These are phyloP conservation scores for Clathrospora elynae DNA, from an alignment of 2,329 filamentous ascomycete species.

Conservation along the genomic window DNA sequence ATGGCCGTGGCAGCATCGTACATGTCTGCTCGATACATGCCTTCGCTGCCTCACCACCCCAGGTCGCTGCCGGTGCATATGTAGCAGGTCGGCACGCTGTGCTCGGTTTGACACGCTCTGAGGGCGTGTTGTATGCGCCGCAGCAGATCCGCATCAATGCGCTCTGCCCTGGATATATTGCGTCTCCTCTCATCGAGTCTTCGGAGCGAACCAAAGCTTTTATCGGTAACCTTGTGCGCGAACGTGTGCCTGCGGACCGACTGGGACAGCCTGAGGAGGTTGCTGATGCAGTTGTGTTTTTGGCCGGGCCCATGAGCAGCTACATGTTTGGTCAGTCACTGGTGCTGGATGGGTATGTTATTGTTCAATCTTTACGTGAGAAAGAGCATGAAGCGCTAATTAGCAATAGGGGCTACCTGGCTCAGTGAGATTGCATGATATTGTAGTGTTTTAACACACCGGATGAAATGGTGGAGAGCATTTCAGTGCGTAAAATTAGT, in stretches of 20 bases:
- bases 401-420: slow-evolving; percentile 4
- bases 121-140: slow-evolving; percentile 57
- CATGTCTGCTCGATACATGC: slow-evolving; percentile 59
- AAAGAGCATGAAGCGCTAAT: slow-evolving; percentile 3
- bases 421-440: slow-evolving; percentile 5
- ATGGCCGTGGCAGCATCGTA: slow-evolving; percentile 55
- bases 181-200: slow-evolving; percentile 42
- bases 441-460: not conserved
- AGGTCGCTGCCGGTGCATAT: slow-evolving; percentile 50
- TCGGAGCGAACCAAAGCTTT: slow-evolving; percentile 14
- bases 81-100: slow-evolving; percentile 58
- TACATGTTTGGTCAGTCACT: slow-evolving; percentile 18
- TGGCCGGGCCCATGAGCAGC: slow-evolving; percentile 16
- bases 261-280: slow-evolving; percentile 16
- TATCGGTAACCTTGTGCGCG: slow-evolving; percentile 11
- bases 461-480: not conserved
- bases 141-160: slow-evolving; percentile 61
- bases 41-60: slow-evolving; percentile 43
- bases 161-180: slow-evolving; percentile 57
- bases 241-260: slow-evolving; percentile 12
- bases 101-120: slow-evolving; percentile 57
- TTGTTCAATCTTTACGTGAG: not conserved
- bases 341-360: slow-evolving; percentile 16
- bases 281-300: slow-evolving; percentile 14
- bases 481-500: not conserved